Conservation (phyloP, 345 rosid genomes). For the Eucalyptus cloeziana region DNA sequence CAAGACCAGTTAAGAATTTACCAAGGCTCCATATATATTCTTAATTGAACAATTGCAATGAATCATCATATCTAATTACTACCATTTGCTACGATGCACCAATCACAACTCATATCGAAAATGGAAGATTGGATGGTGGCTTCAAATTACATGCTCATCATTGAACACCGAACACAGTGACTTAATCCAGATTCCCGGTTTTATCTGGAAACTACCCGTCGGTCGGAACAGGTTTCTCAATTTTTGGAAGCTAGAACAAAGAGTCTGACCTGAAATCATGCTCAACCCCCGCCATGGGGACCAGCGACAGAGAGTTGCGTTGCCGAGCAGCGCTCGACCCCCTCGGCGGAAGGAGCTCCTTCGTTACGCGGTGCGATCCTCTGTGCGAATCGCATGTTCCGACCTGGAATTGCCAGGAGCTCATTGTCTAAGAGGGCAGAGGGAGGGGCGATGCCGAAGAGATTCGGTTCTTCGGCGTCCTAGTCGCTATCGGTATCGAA, state of each 20-base stretch:
- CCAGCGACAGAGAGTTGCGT: neutral
- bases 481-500: neutral
- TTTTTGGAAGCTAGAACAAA: neutral
- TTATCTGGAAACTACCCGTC: neutral
- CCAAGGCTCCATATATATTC: accelerated
- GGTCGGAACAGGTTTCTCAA: neutral
- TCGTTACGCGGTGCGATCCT: neutral
- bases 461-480: neutral
- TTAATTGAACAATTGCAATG: neutral
- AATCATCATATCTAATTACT: neutral
- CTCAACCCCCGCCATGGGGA: neutral
- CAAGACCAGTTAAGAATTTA: neutral
- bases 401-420: neutral
- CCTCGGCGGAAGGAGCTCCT: neutral
- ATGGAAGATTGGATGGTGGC: too few species aligned
- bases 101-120: neutral
- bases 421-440: neutral
- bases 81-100: neutral
- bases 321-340: neutral
- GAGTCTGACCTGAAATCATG: too few species aligned
- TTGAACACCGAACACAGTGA: neutral
- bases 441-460: neutral
- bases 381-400: too few species aligned
- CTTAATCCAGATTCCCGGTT: neutral
- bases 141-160: neutral